Base-by-base conservation (phyloP, 129 eudicot genomes). In the Centella asiatica region DNA sequence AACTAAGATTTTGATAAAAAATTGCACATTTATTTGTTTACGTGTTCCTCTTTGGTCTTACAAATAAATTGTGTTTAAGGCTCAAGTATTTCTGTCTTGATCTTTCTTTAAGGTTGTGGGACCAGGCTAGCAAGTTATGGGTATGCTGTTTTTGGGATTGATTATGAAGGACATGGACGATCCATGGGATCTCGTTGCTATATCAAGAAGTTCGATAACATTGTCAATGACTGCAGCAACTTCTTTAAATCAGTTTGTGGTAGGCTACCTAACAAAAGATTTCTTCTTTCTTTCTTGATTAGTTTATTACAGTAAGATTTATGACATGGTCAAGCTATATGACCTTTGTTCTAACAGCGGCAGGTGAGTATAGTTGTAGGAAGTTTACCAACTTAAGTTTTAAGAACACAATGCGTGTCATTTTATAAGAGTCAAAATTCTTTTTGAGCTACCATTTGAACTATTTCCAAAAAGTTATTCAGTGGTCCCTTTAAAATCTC, bases 121-220 rank as follows among this genome's bases (percentile, higher is more conserved):
- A 71, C 73, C 54, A 87, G 69, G 76, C 79, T 93, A 12, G 99
- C 96, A 4, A 77, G 82, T 47, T 70, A 83, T 4, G 99, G 99
- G 1, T 93, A 80, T 32, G 92, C 92, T 0, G 99, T 93, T 26
- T 81, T 87, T 25, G 99, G 99, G 8, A 82, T 93, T 46, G 99
- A 93, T 67, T 93, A 93, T 22, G 95, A 93, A 82, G 99, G 99
- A 4, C 99, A 93, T 37, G 96, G 99, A 27, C 80, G 86, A 65
- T 93, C 99, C 28, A 74, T 68, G 78, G 99, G 99, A 19, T 75
- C 96, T 5, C 99, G 99, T 0, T 93, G 99, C 77, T 93, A 93
- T 86, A 93, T 93, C 75, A 87, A 87, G 69, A 87, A 77, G 71
- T 93, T 93, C 27, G 86, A 87, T 13, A 68, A 93, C 57, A 78